Evolutionary conservation across 805 yeast species (phyloP).

Genomic region (Zygosaccharomyces rouxii): DNA sequence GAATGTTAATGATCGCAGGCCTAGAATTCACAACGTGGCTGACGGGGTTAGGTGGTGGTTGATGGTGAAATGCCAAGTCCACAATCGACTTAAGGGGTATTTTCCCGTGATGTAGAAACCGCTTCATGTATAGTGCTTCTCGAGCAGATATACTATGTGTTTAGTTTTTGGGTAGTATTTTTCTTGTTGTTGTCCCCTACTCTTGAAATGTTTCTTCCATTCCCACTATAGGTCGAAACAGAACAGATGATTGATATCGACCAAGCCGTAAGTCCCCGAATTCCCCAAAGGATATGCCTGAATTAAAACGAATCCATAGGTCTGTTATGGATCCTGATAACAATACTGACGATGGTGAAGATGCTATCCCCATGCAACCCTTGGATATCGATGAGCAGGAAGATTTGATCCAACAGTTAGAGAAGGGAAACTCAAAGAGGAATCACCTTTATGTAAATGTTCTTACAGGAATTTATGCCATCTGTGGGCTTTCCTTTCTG

Average conservation of each 20-base stretch:
- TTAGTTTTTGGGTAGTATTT: background rate
- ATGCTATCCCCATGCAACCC: conserved; percentile 18
- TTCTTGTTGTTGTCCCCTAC: background rate
- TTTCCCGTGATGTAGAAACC: conserved; percentile 4
- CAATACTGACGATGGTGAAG: conserved; percentile 13
- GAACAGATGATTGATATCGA: background rate
- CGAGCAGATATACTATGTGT: background rate
- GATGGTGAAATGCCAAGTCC: conserved; percentile 21
- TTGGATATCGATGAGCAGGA: conserved; percentile 35
- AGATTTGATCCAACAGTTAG: conserved; percentile 27
- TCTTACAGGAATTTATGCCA: conserved; percentile 19
- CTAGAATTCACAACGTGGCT: background rate
- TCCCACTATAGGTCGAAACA: background rate
- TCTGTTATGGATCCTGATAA: conserved; percentile 11
- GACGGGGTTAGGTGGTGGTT: conserved; percentile 7
- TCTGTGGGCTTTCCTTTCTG: conserved; percentile 26
- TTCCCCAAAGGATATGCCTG: conserved; percentile 17
- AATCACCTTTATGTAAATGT: conserved; percentile 21
- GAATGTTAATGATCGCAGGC: conserved; percentile 45
- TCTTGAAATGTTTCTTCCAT: background rate
- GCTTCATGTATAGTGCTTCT: conserved; percentile 6
- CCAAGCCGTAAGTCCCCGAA: background rate
- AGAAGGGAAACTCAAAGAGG: conserved; percentile 18
- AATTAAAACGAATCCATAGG: conserved; percentile 23
- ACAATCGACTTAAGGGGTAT: conserved; percentile 23